Conservation (phyloP, 2,329 filamentous ascomycete species). For the Colletotrichum sp. region DNA sequence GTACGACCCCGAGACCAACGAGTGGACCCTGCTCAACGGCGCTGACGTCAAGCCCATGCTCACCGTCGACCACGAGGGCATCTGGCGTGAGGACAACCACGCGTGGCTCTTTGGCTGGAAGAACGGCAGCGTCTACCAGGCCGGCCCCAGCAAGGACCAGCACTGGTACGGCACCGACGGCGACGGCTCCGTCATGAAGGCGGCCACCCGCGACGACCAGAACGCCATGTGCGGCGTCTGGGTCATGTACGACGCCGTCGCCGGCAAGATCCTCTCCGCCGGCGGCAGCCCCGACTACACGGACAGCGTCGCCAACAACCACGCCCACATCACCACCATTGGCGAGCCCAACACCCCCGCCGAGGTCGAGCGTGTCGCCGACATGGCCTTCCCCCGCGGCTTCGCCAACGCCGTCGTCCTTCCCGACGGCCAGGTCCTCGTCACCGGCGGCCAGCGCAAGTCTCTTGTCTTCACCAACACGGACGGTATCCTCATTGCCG, state of each 20-base stretch:
- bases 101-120: conserved; percentile 45
- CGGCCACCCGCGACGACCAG: conserved; percentile 47
- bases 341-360: conserved; percentile 28
- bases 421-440: conserved; percentile 51
- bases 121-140: conserved; percentile 56
- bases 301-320: conserved; percentile 41
- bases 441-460: conserved; percentile 51
- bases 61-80: conserved; percentile 53
- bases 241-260: conserved; percentile 64
- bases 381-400: conserved; percentile 41
- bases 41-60: conserved; percentile 53
- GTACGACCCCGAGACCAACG: conserved; percentile 47
- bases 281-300: conserved; percentile 55
- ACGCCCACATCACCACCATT: conserved; percentile 57
- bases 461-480: conserved; percentile 50
- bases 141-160: conserved; percentile 57
- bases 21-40: conserved; percentile 50
- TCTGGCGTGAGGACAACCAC: conserved; percentile 47
- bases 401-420: conserved; percentile 54
- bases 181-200: conserved; percentile 41
- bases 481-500: conserved; percentile 43
- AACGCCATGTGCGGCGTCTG: conserved; percentile 60
- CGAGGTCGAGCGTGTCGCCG: conserved; percentile 29
- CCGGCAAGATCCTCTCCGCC: conserved; percentile 59
- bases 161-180: conserved; percentile 60